Conservation (phyloP, 345 rosid genomes). For the Linum lewisii region DNA sequence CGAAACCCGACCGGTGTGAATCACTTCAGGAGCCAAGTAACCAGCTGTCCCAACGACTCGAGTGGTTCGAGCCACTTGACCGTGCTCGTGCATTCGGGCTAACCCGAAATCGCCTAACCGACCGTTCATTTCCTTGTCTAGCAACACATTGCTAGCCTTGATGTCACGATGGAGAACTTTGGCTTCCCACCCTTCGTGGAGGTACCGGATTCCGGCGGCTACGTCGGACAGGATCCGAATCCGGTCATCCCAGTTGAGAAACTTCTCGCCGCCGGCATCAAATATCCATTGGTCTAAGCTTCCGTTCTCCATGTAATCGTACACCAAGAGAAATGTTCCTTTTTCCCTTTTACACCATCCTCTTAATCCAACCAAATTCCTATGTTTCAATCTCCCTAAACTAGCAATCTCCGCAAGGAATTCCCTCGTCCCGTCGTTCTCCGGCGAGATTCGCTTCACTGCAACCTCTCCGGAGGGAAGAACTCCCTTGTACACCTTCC, state of each 20-base stretch:
- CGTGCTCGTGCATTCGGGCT: constrained; percentile 63
- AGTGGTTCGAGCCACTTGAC: constrained; percentile 45
- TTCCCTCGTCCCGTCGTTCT: constrained; percentile 58
- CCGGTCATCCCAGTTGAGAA: constrained; percentile 42
- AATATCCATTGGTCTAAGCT: constrained; percentile 53
- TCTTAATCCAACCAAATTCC: constrained; percentile 53
- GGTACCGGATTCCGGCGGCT: constrained; percentile 48
- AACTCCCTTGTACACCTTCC: constrained; percentile 69
- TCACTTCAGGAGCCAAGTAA: constrained; percentile 65
- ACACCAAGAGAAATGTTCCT: constrained; percentile 61
- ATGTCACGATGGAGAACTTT: constrained; percentile 71
- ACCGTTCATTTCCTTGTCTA: constrained; percentile 61
- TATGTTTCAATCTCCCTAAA: constrained; percentile 62
- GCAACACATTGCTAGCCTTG: constrained; percentile 74
- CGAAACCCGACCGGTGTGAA: constrained; percentile 36
- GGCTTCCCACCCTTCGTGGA: constrained; percentile 75
- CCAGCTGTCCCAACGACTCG: constrained; percentile 70
- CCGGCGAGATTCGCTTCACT: constrained; percentile 57
- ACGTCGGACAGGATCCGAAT: constrained; percentile 49
- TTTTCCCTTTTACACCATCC: constrained; percentile 78
- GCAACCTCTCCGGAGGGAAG: constrained; percentile 55
- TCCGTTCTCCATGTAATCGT: constrained; percentile 80
- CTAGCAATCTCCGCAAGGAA: constrained; percentile 69
- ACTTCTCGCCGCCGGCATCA: constrained; percentile 15
- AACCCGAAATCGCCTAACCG: constrained; percentile 67